phyloP scores from a whole-genome alignment of 2,329 filamentous ascomycete genomes.

The Paradendryphiella salina region DNA sequence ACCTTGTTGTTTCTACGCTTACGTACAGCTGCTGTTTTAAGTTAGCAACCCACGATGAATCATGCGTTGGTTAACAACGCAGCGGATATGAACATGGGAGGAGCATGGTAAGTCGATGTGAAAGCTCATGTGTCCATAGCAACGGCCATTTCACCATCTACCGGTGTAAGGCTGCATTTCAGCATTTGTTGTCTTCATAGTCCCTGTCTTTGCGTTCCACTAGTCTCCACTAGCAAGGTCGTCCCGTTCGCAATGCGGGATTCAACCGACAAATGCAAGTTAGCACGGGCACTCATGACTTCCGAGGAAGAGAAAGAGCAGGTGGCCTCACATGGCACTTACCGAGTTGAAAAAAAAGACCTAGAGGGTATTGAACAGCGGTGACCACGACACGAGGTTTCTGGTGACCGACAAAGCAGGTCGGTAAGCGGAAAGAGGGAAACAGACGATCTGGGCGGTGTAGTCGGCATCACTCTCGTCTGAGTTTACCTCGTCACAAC shows the following conservation, averaged over 20 bases:
- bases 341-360: neutral
- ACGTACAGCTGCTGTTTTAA: conserved; percentile 2
- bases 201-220: neutral
- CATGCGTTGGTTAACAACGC: conserved; percentile 4
- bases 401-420: too few relatives aligned
- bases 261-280: neutral
- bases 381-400: neutral
- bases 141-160: neutral
- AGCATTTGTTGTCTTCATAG: neutral
- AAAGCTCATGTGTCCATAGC: neutral
- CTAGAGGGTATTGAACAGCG: neutral
- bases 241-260: neutral
- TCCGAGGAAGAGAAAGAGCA: neutral
- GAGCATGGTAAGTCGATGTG: neutral
- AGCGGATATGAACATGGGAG: neutral
- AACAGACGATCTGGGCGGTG: neutral
- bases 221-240: neutral
- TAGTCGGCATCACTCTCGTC: neutral
- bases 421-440: neutral
- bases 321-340: neutral
- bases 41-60: conserved; percentile 1
- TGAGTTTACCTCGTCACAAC: neutral
- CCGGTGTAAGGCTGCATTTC: neutral
- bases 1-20: conserved; percentile 1
- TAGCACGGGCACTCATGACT: neutral